Conservation (phyloP, 1,139 yeast genomes). For the Kurtzmaniella quercitrusa region DNA sequence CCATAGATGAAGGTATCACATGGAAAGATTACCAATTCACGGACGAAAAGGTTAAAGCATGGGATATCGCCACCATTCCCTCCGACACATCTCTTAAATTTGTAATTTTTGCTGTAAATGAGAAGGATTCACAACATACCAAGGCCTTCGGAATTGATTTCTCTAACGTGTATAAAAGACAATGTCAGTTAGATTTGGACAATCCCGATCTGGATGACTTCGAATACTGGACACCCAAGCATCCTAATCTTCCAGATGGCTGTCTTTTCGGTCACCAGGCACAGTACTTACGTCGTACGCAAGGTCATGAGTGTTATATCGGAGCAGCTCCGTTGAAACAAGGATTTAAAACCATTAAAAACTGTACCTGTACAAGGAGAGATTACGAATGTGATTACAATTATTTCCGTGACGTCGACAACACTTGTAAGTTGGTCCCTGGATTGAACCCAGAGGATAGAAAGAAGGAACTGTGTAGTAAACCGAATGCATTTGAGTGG, state of each 20-base stretch:
- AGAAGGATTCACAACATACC: constrained; percentile 15
- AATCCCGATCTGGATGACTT: constrained; percentile 65
- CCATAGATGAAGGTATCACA: constrained; percentile 73
- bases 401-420: constrained; percentile 65
- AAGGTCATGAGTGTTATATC: constrained; percentile 69
- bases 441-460: constrained; percentile 71
- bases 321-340: constrained; percentile 71
- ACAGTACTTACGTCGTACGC: constrained; percentile 66
- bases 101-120: constrained; percentile 22
- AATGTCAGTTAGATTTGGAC: constrained; percentile 65
- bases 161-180: constrained; percentile 55
- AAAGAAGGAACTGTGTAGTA: constrained; percentile 53
- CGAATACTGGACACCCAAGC: constrained; percentile 77
- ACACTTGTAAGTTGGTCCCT: constrained; percentile 77
- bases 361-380: constrained; percentile 80
- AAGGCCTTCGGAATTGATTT: constrained; percentile 64
- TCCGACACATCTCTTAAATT: constrained; percentile 83
- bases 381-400: constrained; percentile 96
- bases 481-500: constrained; percentile 53
- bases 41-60: constrained; percentile 47
- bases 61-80: constrained; percentile 86
- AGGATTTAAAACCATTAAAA: constrained; percentile 54
- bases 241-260: constrained; percentile 54
- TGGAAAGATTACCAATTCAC: constrained; percentile 71
- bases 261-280: constrained; percentile 92